A percentile compares a stretch with the other conserved stretches of the same genome.
These are phyloP conservation scores for Sporothrix phasma DNA, from an alignment of 2,329 filamentous ascomycete genomes.

Conservation along the genomic window DNA sequence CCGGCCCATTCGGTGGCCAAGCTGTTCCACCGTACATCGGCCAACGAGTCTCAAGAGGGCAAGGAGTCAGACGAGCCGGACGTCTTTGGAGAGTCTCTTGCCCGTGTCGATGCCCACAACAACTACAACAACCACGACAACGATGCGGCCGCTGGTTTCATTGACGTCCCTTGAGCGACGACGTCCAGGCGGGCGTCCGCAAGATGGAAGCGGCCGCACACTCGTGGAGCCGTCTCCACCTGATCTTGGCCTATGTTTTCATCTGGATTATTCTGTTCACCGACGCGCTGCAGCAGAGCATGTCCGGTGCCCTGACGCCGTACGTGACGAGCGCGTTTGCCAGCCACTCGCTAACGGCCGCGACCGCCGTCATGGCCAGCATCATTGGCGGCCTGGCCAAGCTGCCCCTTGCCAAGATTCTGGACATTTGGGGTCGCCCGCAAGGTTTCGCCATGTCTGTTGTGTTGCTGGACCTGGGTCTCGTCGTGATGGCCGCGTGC, in stretches of 20 bases:
- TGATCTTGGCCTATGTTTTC: background rate
- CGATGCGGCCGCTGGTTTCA: no score
- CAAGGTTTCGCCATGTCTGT: slow-evolving; percentile 49
- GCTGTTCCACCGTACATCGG: background rate
- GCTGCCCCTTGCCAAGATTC: slow-evolving; percentile 54
- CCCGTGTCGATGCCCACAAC: no score
- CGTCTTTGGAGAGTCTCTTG: no score
- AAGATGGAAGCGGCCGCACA: background rate
- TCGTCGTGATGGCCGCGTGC: slow-evolving; percentile 57
- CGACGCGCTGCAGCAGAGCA: slow-evolving; percentile 28
- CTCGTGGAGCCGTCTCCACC: background rate
- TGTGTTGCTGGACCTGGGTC: slow-evolving; percentile 38
- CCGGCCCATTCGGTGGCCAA: background rate
- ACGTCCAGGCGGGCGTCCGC: background rate
- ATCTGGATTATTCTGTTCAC: slow-evolving; percentile 20
- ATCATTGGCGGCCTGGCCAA: slow-evolving; percentile 50
- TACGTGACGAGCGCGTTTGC: slow-evolving; percentile 43
- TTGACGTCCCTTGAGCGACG: no score
- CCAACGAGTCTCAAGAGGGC: no score
- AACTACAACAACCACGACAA: no score
- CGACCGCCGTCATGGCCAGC: slow-evolving; percentile 43
- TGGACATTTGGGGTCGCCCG: slow-evolving; percentile 56
- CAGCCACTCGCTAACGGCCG: slow-evolving; percentile 42
- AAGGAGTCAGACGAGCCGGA: no score
- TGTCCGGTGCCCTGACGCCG: slow-evolving; percentile 32